These are phyloP conservation scores for Ogataea salicorniae DNA, from an alignment of 805 yeast species.

Conservation along the genomic window DNA sequence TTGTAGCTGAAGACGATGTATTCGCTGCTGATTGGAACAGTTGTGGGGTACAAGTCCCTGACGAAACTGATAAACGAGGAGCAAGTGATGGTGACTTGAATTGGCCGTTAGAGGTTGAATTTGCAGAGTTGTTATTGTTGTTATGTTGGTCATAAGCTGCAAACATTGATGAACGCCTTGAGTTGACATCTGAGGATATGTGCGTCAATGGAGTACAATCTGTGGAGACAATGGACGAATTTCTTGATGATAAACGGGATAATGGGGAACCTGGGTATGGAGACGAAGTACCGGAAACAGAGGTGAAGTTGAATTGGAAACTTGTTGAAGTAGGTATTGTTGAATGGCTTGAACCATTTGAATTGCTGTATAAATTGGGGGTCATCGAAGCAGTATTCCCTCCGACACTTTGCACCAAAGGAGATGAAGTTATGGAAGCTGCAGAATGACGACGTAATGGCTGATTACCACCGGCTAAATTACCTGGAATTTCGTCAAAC, in stretches of 20 bases:
- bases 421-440: slow-evolving; percentile 21
- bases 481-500: slow-evolving; percentile 17
- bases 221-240: slow-evolving; percentile 28
- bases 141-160: slow-evolving; percentile 9
- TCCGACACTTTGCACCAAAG: too few relatives aligned
- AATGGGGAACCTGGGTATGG: slow-evolving; percentile 27
- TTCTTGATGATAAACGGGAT: slow-evolving; percentile 28
- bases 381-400: background rate
- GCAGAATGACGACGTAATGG: slow-evolving; percentile 30
- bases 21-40: slow-evolving; percentile 7
- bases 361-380: background rate
- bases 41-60: slow-evolving; percentile 23
- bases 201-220: slow-evolving; percentile 28
- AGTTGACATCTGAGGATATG: slow-evolving; percentile 17
- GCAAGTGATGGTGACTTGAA: slow-evolving; percentile 21
- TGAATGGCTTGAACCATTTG: background rate
- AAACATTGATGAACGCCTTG: slow-evolving; percentile 26
- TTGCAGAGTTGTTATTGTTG: background rate
- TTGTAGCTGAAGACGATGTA: slow-evolving; percentile 4
- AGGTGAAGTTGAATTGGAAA: slow-evolving; percentile 8
- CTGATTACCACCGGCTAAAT: slow-evolving; percentile 4
- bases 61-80: slow-evolving; percentile 19
- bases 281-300: slow-evolving; percentile 13
- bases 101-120: slow-evolving; percentile 1
- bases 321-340: background rate